Percentiles rank a stretch among this genome's conserved stretches.
Evolutionary conservation across 2,329 filamentous ascomycete species (phyloP).

Genomic region (Monosporascus sp.): DNA sequence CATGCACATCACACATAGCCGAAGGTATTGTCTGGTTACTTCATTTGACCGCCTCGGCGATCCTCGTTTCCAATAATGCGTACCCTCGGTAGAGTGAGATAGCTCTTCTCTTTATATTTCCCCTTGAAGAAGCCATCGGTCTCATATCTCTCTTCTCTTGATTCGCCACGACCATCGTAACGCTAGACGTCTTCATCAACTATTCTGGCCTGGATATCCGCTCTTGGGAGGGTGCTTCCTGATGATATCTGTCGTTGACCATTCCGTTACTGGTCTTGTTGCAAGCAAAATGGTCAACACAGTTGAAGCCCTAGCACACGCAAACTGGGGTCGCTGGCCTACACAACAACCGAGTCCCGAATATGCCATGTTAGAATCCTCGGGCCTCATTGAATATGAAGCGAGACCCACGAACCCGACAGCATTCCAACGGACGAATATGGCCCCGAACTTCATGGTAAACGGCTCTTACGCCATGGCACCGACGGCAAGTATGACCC

Average conservation of each 20-base stretch:
- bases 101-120: not conserved
- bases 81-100: not conserved
- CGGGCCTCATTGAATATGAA: conserved; percentile 44
- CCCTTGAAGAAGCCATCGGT: not conserved
- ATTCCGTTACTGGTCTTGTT: conserved; percentile 21
- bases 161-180: not conserved
- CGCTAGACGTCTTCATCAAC: not conserved
- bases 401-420: conserved; percentile 32
- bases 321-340: conserved; percentile 51
- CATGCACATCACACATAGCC: conserved; percentile 18
- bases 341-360: conserved; percentile 38
- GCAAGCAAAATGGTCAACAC: conserved; percentile 41
- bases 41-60: not conserved
- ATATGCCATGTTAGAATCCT: conserved; percentile 43
- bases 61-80: not conserved
- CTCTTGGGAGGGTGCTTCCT: not conserved
- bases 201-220: not conserved
- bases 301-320: conserved; percentile 36
- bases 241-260: not conserved
- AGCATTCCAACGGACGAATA: conserved; percentile 36
- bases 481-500: conserved; percentile 35
- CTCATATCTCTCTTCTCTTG: not conserved
- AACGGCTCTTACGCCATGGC: conserved; percentile 37
- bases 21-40: not conserved
- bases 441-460: conserved; percentile 44